Evolutionary conservation across 2,329 filamentous ascomycete genomes (phyloP), one percentile per base, ranked within the genome.

Genomic region (Corynespora cassiicola): DNA sequence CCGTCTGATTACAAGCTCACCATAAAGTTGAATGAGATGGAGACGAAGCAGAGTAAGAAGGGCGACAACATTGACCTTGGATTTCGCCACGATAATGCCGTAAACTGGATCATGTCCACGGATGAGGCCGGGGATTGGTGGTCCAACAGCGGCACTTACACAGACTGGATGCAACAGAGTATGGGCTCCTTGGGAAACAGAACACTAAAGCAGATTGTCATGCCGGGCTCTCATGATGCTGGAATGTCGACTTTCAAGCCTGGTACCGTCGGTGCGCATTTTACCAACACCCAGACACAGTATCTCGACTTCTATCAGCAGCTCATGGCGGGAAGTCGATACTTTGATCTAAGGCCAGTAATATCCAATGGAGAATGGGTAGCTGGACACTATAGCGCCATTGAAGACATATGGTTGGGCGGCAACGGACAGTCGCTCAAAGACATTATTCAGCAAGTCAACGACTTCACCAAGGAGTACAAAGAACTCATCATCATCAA

Each of bases 151-250:
- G 61, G 59, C 3, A 58, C 55, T 3, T 63, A 65, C 6, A 49
- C 58, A 8, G 62, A 66, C 41, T 72, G 69, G 70, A 72, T 72
- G 69, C 64, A 71, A 32, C 61, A 68, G 25, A 68, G 62, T 31
- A 51, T 72, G 28, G 56, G 54, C 2, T 63, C 60, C 4, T 47
- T 73, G 5, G 65, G 63, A 3, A 65, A 66, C 29, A 67, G 75
- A 8, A 68, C 66, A 1, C 52, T 78, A 0, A 70, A 70, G 34
- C 68, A 76, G 19, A 63, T 78, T 12, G 65, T 71, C 31, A 71
- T 79, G 64, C 75, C 75, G 0, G 75, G 75, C 7, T 69, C 72
- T 3, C 75, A 79, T 42, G 73, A 78, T 40, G 64, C 74, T 0
- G 75, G 74, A n/a, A 78, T 79, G 74, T 70, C 65, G 16, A 61